Conservation (phyloP, 2,329 filamentous ascomycete genomes). For the Stachybotrys echinatus region DNA sequence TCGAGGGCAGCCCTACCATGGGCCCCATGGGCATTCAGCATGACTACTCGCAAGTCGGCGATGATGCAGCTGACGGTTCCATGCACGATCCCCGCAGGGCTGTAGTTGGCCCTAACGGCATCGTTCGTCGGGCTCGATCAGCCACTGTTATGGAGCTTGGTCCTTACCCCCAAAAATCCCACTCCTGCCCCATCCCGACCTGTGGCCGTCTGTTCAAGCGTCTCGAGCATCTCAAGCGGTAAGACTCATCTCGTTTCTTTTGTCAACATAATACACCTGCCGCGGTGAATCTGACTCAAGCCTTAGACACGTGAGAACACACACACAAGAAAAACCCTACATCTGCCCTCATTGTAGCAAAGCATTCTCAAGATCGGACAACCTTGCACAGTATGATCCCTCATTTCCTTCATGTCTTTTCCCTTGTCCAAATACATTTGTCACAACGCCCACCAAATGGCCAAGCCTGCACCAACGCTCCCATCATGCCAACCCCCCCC, state of each 20-base stretch:
- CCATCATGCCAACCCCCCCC: too few relatives aligned
- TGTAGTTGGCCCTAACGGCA: constrained; percentile 67
- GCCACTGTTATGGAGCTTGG: constrained; percentile 95
- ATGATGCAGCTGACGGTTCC: constrained; percentile 48
- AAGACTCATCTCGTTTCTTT: constrained; percentile 47
- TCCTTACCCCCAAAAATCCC: constrained; percentile 94
- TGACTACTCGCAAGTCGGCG: constrained; percentile 60
- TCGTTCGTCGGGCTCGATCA: constrained; percentile 83
- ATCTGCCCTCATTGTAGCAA: constrained; percentile 97
- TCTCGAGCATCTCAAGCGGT: constrained; percentile 98
- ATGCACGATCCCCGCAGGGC: constrained; percentile 52
- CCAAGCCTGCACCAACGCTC: background rate
- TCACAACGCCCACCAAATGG: background rate
- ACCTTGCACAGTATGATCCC: constrained; percentile 83
- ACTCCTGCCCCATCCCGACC: constrained; percentile 98
- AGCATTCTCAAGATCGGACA: constrained; percentile 97
- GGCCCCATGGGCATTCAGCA: constrained; percentile 67
- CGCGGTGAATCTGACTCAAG: constrained; percentile 9
- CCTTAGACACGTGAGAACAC: constrained; percentile 91
- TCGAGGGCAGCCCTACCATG: constrained; percentile 76
- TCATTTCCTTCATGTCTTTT: constrained; percentile 31
- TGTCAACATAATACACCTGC: constrained; percentile 14
- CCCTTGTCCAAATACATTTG: constrained; percentile 6
- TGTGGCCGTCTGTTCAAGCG: constrained; percentile 98
- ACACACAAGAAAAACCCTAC: constrained; percentile 98